Conservation (phyloP, 805 yeast genomes). For the Wickerhamomyces chaumierensis region DNA sequence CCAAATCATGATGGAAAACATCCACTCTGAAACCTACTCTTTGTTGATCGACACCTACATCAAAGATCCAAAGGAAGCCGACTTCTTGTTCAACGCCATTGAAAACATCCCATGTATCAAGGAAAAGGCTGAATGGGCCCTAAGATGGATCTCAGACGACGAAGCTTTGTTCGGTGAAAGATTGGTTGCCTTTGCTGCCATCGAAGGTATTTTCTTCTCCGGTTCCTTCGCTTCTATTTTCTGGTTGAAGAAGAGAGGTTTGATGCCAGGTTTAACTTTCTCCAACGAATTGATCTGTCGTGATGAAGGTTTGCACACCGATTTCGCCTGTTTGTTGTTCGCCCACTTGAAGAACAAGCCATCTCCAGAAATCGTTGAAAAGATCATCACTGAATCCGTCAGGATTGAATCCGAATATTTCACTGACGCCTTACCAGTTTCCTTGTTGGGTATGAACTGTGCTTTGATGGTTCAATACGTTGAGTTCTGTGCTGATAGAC, state of each 20-base stretch:
- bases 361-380: constrained; percentile 62
- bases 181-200: constrained; percentile 96
- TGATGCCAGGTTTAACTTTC: constrained; percentile 98
- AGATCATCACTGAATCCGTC: constrained; percentile 91
- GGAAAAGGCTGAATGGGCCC: constrained; percentile 98
- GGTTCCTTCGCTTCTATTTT: constrained; percentile 98
- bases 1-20: constrained; percentile 99
- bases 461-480: constrained; percentile 95
- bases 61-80: constrained; percentile 91
- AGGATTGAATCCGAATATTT: constrained; percentile 88
- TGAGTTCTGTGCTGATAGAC: constrained; percentile 94
- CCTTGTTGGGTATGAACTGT: constrained; percentile 90
- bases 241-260: constrained; percentile 98
- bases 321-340: constrained; percentile 91
- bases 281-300: constrained; percentile 96
- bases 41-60: constrained; percentile 88
- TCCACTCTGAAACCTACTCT: constrained; percentile 95
- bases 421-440: constrained; percentile 89
- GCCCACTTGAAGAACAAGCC: constrained; percentile 91
- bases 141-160: constrained; percentile 88
- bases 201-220: constrained; percentile 96
- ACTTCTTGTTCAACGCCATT: constrained; percentile 86
- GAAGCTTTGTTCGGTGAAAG: constrained; percentile 91
- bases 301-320: constrained; percentile 98
- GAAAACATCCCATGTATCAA: constrained; percentile 93